Evolutionary conservation across 2,329 filamentous ascomycete species (phyloP), one percentile per base, ranked within the genome.

Genomic region (Hypoxylon rubiginosum): DNA sequence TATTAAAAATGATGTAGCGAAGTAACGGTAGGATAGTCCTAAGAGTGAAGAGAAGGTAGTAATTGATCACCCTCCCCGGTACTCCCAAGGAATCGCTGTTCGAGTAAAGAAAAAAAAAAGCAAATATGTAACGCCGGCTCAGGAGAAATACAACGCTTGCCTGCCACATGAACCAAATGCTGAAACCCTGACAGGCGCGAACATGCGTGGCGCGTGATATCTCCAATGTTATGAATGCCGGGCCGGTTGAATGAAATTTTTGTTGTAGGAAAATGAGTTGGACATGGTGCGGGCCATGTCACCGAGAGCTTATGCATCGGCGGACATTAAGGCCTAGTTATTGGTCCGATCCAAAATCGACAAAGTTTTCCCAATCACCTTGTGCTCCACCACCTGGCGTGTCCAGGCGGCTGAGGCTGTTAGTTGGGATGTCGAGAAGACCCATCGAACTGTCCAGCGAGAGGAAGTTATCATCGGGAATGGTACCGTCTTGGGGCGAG

Each of bases 301-400:
- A 30, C 32, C 10, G 28, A 26, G 15, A 7, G n/a, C 17, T 49
- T 1, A 41, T 24, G 32, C 26, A 13, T 51, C 10, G 28, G 58
- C 7, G 34, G 17, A 28, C 41, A n/a, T 41, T 19, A 11, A 43
- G 13, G 24, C 6, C 1, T 4, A 13, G 30, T 69, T 67, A 75
- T 59, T 74, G 71, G 66, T 76, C 74, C 0, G 72, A 69, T 19
- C 73, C 75, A 39, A 75, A 77, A 48, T 77, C 74, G 17, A 77
- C 69, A 21, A 76, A 74, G 30, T 68, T 74, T 41, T 77, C 75
- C 74, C 75, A 77, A 0, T 73, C 72, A 24, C 62, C 69, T 1
- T 62, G 69, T 45, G 51, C 54, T 10, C 65, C 71, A 10, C 52
- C 64, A n/a, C 46, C 64, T 15, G 74, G 70, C 5, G 73, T 75